These are phyloP conservation scores for Trichosporon coremiiforme DNA, from an alignment of 1,284 basidiomycete genomes.

Conservation along the genomic window DNA sequence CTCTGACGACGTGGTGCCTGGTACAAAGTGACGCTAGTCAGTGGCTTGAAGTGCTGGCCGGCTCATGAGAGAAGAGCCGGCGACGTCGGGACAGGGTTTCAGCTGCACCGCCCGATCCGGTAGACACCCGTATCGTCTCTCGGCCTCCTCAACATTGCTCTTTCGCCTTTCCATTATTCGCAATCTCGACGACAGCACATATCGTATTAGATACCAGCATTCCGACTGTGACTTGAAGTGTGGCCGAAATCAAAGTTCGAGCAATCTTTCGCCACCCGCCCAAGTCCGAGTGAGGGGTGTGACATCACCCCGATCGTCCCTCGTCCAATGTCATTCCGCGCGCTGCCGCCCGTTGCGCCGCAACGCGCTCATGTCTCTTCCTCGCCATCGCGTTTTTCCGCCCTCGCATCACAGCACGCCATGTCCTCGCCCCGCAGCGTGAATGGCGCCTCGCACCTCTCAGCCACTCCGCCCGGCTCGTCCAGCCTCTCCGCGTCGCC, in stretches of 20 bases:
- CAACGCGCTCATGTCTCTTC: background rate
- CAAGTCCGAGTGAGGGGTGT: background rate
- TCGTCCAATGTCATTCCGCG: slow-evolving; percentile 12
- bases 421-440: slow-evolving; percentile 14
- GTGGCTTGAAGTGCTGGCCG: background rate
- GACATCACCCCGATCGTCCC: slow-evolving; percentile 3
- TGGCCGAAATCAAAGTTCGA: no score
- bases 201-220: background rate
- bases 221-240: background rate
- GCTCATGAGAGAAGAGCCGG: background rate
- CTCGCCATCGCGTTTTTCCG: background rate
- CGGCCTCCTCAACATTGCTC: no score
- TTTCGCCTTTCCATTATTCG: no score
- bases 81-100: background rate
- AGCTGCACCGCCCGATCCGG: background rate
- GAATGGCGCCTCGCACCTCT: background rate
- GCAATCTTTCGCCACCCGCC: background rate
- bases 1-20: background rate
- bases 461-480: background rate
- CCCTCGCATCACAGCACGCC: background rate
- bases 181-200: background rate
- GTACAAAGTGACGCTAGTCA: background rate
- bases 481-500: background rate
- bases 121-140: no score
- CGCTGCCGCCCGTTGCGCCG: background rate